Evolutionary conservation across 2,329 filamentous ascomycete species (phyloP).

Genomic region (Fusarium mundagurra): DNA sequence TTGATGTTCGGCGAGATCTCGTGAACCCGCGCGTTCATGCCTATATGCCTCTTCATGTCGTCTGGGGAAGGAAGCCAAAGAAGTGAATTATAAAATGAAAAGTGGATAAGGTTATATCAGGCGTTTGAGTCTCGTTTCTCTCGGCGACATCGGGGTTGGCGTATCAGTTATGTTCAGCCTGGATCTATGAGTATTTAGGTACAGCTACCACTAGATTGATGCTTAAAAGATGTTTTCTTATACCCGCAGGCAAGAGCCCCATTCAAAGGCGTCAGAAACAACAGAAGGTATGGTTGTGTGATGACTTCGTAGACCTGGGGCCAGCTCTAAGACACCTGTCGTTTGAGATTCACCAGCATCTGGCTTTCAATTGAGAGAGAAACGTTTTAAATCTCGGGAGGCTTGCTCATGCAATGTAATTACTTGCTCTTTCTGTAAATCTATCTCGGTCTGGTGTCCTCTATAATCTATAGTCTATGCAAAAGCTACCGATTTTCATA

Average conservation of each 20-base stretch:
- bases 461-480: not conserved
- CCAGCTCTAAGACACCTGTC: not conserved
- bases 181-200: not conserved
- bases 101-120: not conserved
- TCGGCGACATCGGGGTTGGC: not conserved
- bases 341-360: too few species aligned
- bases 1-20: slow-evolving; percentile 58
- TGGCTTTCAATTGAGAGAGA: not conserved
- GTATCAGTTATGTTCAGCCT: not conserved
- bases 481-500: not conserved
- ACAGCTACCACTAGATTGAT: not conserved
- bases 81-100: not conserved
- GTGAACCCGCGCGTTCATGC: slow-evolving; percentile 56
- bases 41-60: slow-evolving; percentile 57
- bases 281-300: not conserved
- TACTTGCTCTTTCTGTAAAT: not conserved
- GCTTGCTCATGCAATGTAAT: too few species aligned
- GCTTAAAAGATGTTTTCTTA: not conserved
- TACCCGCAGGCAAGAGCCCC: fast-evolving
- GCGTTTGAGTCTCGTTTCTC: not conserved
- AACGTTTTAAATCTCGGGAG: fast-evolving
- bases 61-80: slow-evolving; percentile 60
- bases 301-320: not conserved
- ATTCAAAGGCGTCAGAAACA: fast-evolving
- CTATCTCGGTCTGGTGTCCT: fast-evolving